Evolutionary conservation across 805 yeast genomes (phyloP).

Genomic region (Sugiyamaella qingdaonensis): DNA sequence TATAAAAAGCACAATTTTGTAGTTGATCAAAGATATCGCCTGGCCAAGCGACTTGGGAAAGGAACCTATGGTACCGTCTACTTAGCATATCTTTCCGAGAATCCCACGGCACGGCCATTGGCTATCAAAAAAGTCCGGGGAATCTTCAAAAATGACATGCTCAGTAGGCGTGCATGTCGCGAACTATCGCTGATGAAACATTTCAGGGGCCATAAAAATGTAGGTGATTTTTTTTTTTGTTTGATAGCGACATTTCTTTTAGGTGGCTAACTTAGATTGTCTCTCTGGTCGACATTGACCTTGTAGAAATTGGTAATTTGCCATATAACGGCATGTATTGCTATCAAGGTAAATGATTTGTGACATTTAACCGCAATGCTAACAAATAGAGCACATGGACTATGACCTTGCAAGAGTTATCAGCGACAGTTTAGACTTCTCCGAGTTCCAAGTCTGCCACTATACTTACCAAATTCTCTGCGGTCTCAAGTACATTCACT

Average conservation of each 20-base stretch:
- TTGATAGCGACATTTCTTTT: not conserved
- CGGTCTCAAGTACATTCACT: slow-evolving; percentile 84
- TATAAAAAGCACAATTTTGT: slow-evolving; percentile 39
- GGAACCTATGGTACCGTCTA: slow-evolving; percentile 89
- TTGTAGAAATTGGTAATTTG: slow-evolving; percentile 45
- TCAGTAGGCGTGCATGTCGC: slow-evolving; percentile 74
- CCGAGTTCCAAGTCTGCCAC: slow-evolving; percentile 77
- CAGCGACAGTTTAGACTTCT: slow-evolving; percentile 56
- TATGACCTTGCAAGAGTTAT: slow-evolving; percentile 80
- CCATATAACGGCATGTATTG: slow-evolving; percentile 88
- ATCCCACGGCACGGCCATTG: slow-evolving; percentile 38
- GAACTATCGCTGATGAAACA: slow-evolving; percentile 77
- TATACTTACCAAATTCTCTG: slow-evolving; percentile 78
- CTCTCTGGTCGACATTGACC: slow-evolving; percentile 66
- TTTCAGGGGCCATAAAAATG: slow-evolving; percentile 81
- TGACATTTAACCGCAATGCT: not conserved
- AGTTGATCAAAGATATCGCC: slow-evolving; percentile 56
- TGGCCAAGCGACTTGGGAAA: slow-evolving; percentile 61
- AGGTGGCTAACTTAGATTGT: slow-evolving; percentile 43
- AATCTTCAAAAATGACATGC: slow-evolving; percentile 61
- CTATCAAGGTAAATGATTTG: slow-evolving; percentile 48
- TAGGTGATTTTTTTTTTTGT: slow-evolving; percentile 23
- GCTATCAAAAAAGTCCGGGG: slow-evolving; percentile 81
- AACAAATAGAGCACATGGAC: slow-evolving; percentile 58
- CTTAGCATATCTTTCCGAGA: slow-evolving; percentile 55